These are phyloP conservation scores for Leccinum uliginosum DNA, from an alignment of 768 basidiomycete genomes.

Conservation along the genomic window DNA sequence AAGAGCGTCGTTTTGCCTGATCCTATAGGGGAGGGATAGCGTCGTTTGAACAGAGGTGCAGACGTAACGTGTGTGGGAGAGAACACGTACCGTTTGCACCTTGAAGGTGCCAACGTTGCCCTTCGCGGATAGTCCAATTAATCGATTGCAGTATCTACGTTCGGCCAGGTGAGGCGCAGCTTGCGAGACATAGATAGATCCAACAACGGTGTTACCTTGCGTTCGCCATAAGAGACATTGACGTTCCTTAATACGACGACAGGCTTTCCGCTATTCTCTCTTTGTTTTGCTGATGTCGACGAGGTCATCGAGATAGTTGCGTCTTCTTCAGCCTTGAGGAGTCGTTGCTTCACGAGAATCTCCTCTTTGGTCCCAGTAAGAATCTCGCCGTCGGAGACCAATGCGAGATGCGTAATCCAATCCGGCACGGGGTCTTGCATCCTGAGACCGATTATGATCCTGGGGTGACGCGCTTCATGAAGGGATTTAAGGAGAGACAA, in stretches of 20 bases:
- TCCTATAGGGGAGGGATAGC: slow-evolving; percentile 38
- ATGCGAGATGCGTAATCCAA: slow-evolving; percentile 67
- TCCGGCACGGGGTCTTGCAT: slow-evolving; percentile 68
- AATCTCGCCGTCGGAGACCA: slow-evolving; percentile 47
- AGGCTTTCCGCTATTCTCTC: slow-evolving; percentile 26
- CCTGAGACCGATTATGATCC: slow-evolving; percentile 62
- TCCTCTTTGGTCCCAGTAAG: slow-evolving; percentile 47
- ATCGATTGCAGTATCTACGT: slow-evolving; percentile 69
- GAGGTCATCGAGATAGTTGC: neutral
- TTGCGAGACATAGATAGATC: too few relatives aligned
- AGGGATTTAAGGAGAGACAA: slow-evolving; percentile 51
- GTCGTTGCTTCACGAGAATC: slow-evolving; percentile 32
- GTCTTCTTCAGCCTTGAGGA: slow-evolving; percentile 4
- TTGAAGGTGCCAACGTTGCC: slow-evolving; percentile 87
- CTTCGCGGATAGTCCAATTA: slow-evolving; percentile 76
- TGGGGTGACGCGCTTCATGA: slow-evolving; percentile 46
- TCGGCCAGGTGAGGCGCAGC: neutral
- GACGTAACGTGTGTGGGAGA: neutral
- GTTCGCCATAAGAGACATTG: slow-evolving; percentile 64
- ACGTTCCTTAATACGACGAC: slow-evolving; percentile 64
- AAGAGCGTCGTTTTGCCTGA: slow-evolving; percentile 95
- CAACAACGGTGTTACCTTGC: slow-evolving; percentile 40
- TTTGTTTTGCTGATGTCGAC: neutral
- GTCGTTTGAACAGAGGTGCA: neutral
- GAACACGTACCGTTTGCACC: slow-evolving; percentile 71